Conservation (phyloP, 2,329 filamentous ascomycete species). For the Alternaria burnsii region DNA sequence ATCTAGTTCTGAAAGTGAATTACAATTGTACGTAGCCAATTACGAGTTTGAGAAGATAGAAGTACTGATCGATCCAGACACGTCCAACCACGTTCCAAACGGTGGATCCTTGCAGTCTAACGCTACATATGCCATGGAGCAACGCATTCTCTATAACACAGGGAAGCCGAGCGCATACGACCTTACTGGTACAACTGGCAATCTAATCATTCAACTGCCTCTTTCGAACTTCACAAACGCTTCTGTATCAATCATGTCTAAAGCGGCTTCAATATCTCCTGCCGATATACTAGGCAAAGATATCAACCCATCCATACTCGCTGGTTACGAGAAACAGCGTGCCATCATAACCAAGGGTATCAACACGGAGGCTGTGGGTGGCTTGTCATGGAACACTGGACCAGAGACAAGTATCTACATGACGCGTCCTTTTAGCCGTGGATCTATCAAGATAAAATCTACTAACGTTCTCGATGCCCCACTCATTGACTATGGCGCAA, state of each 20-base stretch:
- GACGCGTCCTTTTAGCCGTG: slow-evolving; percentile 47
- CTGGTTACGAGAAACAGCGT: slow-evolving; percentile 40
- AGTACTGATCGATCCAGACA: slow-evolving; percentile 5
- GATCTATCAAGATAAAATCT: slow-evolving; percentile 45
- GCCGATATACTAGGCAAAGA: not conserved
- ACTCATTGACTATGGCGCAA: slow-evolving; percentile 41
- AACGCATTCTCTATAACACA: slow-evolving; percentile 37
- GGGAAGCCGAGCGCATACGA: slow-evolving; percentile 39
- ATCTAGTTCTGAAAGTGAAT: slow-evolving; percentile 28
- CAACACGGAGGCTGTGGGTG: slow-evolving; percentile 28
- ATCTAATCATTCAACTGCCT: slow-evolving; percentile 27
- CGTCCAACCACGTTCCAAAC: slow-evolving; percentile 27
- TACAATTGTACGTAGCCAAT: slow-evolving; percentile 29
- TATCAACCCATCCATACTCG: slow-evolving; percentile 6
- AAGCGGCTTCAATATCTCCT: not conserved
- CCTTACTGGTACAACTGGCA: slow-evolving; percentile 31
- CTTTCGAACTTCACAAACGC: slow-evolving; percentile 21
- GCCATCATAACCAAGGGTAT: slow-evolving; percentile 27
- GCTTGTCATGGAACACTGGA: slow-evolving; percentile 36
- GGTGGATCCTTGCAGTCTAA: slow-evolving; percentile 29
- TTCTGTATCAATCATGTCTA: slow-evolving; percentile 26
- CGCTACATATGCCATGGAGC: slow-evolving; percentile 38
- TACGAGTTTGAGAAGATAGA: not conserved
- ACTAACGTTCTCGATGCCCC: slow-evolving; percentile 34
- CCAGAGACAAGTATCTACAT: slow-evolving; percentile 36